Conservation (phyloP, 192 early-diverging fungal genomes). For the Linnemannia elongata region DNA sequence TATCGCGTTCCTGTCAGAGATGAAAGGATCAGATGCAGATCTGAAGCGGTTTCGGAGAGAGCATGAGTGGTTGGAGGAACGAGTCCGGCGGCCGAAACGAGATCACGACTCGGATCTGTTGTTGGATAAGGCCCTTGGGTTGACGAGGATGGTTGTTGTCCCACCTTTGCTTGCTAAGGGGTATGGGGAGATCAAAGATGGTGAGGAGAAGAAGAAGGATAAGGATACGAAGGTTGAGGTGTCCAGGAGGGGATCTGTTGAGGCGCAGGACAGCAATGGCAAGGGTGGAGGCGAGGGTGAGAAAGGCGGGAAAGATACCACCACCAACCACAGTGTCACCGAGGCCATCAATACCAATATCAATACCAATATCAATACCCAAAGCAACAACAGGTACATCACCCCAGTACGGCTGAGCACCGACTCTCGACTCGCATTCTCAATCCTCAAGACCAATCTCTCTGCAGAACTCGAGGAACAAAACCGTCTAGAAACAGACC, state of each 20-base stretch:
- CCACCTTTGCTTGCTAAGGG: not conserved
- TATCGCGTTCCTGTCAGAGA: constrained; percentile 44
- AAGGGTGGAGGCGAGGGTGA: not conserved
- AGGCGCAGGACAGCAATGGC: not conserved
- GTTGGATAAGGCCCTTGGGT: constrained; percentile 37
- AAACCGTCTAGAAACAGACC: constrained; percentile 30
- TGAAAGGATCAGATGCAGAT: constrained; percentile 42
- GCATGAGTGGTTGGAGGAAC: constrained; percentile 40
- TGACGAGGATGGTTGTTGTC: constrained; percentile 19
- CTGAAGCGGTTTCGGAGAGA: constrained; percentile 47
- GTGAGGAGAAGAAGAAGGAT: not conserved
- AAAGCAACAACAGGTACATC: not conserved
- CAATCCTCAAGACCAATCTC: constrained; percentile 36
- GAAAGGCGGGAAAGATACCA: not conserved
- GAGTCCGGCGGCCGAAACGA: constrained; percentile 18
- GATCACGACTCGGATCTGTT: constrained; percentile 19
- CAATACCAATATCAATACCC: not conserved
- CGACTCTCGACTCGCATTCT: constrained; percentile 41
- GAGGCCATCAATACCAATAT: not conserved
- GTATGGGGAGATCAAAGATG: not conserved
- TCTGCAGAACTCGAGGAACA: constrained; percentile 38
- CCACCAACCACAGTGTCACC: not conserved
- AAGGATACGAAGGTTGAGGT: not conserved
- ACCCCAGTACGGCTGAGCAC: constrained; percentile 36
- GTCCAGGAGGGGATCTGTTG: not conserved